These are phyloP conservation scores for Cystofilobasidium ferigula DNA, from an alignment of 768 basidiomycete species.

Conservation along the genomic window DNA sequence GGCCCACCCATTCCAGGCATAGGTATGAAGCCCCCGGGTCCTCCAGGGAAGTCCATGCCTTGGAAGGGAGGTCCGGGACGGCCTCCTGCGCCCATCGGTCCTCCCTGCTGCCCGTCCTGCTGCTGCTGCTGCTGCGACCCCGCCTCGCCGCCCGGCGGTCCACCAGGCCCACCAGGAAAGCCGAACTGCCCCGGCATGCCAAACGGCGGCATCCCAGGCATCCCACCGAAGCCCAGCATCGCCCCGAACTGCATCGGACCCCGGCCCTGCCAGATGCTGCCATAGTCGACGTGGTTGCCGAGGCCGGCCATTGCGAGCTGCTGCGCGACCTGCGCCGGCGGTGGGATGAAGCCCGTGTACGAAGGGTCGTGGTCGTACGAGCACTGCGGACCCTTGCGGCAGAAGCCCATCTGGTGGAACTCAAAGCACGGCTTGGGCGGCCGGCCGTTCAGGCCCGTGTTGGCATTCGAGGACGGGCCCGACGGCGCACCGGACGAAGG, in stretches of 20 bases:
- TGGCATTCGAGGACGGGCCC: not conserved
- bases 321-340: not conserved
- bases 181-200: not conserved
- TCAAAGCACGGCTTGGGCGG: conserved; percentile 12
- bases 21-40: too few relatives aligned
- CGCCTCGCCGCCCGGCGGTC: not conserved
- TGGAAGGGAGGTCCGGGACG: too few relatives aligned
- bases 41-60: too few relatives aligned
- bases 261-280: conserved; percentile 16
- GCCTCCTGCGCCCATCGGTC: too few relatives aligned
- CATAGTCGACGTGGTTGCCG: conserved; percentile 4
- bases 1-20: too few relatives aligned
- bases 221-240: conserved; percentile 44
- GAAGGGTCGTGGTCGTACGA: conserved; percentile 84
- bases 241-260: conserved; percentile 6
- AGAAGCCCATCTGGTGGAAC: conserved; percentile 65
- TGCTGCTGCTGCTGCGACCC: too few relatives aligned
- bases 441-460: not conserved
- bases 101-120: too few relatives aligned
- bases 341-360: conserved; percentile 44
- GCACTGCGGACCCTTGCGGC: conserved; percentile 74
- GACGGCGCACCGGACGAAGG: not conserved
- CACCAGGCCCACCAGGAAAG: not conserved
- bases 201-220: conserved; percentile 42
- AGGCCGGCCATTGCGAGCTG: conserved; percentile 9